Evolutionary conservation across 1,139 yeast genomes (phyloP), one percentile per base, ranked within the genome.

Genomic region (Magnusiomyces clavatus): DNA sequence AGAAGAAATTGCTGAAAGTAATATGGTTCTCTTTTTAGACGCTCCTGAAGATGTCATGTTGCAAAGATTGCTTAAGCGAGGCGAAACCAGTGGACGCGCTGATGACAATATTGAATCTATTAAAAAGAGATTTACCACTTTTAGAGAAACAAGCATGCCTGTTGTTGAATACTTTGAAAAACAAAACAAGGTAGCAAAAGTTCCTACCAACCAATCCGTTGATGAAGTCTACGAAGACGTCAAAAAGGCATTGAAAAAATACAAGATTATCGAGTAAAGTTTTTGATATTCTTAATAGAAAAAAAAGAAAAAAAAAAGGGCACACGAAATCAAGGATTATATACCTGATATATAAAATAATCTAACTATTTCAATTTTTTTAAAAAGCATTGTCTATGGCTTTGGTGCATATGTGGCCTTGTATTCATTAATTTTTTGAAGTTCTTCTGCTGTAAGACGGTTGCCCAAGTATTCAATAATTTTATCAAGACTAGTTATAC

Each of bases 81-180:
- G 97, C 36, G 86, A 90, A 74, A 90, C 97, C 16, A 83, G 94
- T 64, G 98, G 97, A 35, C 82, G 98, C 66, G 69, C 86, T 38
- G 98, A 92, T 68, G 98, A 92, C 67, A 92, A 92, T 69, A 78
- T 84, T 55, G 97, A 90, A 64, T 82, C 92, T 61, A 90, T 92
- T 67, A 83, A 77, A 64, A 90, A 92, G 74, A 79, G 98, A 68
- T 92, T 92, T 74, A 78, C 74, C 61, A 85, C 92, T 12, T 92
- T 92, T 65, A 68, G 83, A 51, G 95, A 89, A 47, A 89, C 97
- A 6, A 83, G 94, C 56, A 86, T 86, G 89, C 98, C 98, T 1
- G 98, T 92, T 13, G 89, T 92, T 45, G 86, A 89, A 53, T 80
- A 87, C 69, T 92, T 81, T 63, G 90, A 80, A 35, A 74, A 79